A percentile compares a stretch with the other conserved stretches of the same genome.
Evolutionary conservation across 441 rosid genomes (phyloP).

Genomic region (Gossypium gossypioides): DNA sequence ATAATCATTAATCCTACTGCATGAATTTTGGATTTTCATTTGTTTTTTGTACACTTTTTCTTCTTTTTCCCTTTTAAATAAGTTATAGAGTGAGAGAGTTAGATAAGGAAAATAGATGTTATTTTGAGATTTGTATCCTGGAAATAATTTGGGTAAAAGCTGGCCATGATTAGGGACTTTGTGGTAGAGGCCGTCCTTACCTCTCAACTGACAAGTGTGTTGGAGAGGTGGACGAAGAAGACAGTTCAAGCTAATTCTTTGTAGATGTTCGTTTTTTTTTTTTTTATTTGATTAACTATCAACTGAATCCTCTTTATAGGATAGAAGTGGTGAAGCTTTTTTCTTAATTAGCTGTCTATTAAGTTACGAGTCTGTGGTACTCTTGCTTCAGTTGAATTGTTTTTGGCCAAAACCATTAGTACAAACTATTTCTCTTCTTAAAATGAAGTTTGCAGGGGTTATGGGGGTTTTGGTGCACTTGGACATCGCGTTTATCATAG

Average conservation of each 20-base stretch:
- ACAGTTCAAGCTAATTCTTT: neutral
- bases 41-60: neutral
- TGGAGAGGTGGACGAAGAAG: neutral
- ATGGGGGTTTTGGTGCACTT: slow-evolving; percentile 91
- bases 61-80: neutral
- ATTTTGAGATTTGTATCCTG: neutral
- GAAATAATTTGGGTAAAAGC: neutral
- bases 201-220: neutral
- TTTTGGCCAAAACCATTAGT: slow-evolving; percentile 15
- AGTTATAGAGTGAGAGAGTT: neutral
- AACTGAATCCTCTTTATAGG: neutral
- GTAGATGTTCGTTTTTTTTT: neutral
- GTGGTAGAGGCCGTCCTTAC: neutral
- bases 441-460: slow-evolving; percentile 74
- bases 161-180: neutral
- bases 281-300: neutral
- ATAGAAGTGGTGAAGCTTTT: neutral
- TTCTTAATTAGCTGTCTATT: neutral
- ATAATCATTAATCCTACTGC: neutral
- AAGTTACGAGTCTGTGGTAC: neutral
- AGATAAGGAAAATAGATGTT: neutral
- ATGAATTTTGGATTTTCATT: neutral
- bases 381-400: slow-evolving; percentile 4
- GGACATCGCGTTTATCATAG: slow-evolving; percentile 80
- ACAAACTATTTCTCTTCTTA: slow-evolving; percentile 21